Conservation (phyloP, 345 rosid species). For the Eucalyptus regnans region DNA sequence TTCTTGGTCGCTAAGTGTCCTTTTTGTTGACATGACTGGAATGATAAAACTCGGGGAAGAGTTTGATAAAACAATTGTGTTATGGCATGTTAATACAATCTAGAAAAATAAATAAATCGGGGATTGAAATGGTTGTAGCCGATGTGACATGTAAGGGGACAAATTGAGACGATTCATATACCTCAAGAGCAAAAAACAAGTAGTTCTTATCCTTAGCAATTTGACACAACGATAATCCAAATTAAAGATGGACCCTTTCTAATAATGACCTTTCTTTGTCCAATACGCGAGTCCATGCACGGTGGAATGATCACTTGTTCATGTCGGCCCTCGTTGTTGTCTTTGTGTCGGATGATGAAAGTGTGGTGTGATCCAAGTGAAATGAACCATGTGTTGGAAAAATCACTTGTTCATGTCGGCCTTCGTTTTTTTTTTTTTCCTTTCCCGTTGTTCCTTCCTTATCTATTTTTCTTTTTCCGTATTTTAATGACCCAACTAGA, state of each 20-base stretch:
- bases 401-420: not conserved
- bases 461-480: not conserved
- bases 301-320: not conserved
- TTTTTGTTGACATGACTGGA: fast-evolving
- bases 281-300: not conserved
- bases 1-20: not conserved
- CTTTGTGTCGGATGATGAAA: not conserved
- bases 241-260: not conserved
- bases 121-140: not conserved
- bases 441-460: no score
- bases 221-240: not conserved
- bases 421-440: not conserved
- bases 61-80: not conserved
- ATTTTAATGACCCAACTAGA: not conserved
- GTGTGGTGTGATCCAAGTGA: not conserved
- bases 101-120: not conserved
- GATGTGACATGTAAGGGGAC: not conserved
- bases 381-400: not conserved
- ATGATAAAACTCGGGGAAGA: not conserved
- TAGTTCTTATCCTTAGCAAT: not conserved
- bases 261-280: not conserved
- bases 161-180: not conserved
- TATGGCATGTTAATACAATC: not conserved
- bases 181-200: no score
- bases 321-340: not conserved